These are phyloP conservation scores for Aspergillus sp. DNA, from an alignment of 2,329 filamentous ascomycete genomes.

Conservation along the genomic window DNA sequence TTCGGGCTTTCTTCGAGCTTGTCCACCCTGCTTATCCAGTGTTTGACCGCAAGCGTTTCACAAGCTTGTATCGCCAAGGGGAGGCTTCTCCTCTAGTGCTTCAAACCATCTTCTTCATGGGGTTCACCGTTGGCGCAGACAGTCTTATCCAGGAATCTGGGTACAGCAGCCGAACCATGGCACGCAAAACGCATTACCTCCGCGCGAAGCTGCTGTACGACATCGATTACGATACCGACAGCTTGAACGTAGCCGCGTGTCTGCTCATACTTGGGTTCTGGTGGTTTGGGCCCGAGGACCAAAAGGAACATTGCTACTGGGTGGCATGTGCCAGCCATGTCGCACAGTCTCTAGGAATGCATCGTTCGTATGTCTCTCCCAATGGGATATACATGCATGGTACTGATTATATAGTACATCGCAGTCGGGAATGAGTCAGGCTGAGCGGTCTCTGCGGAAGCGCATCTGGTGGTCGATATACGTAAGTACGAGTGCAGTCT, in stretches of 20 bases:
- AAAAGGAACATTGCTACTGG: constrained; percentile 25
- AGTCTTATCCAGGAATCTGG: neutral
- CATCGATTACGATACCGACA: neutral
- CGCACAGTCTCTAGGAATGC: constrained; percentile 23
- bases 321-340: constrained; percentile 17
- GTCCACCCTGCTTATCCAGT: neutral
- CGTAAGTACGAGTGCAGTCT: neutral
- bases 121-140: neutral
- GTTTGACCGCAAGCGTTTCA: neutral
- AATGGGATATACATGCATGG: too few species aligned
- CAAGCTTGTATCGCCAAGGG: neutral
- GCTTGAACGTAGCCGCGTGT: constrained; percentile 17
- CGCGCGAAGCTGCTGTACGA: neutral
- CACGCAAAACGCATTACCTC: neutral
- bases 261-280: constrained; percentile 24
- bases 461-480: neutral
- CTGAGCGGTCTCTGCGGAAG: neutral
- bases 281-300: constrained; percentile 24
- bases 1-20: neutral
- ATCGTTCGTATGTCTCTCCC: constrained; percentile 15
- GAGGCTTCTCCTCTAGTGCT: neutral
- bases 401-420: neutral
- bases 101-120: neutral
- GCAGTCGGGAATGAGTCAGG: neutral
- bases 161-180: neutral